Conservation (phyloP, 345 rosid genomes). For the Rhizophora mangle region DNA sequence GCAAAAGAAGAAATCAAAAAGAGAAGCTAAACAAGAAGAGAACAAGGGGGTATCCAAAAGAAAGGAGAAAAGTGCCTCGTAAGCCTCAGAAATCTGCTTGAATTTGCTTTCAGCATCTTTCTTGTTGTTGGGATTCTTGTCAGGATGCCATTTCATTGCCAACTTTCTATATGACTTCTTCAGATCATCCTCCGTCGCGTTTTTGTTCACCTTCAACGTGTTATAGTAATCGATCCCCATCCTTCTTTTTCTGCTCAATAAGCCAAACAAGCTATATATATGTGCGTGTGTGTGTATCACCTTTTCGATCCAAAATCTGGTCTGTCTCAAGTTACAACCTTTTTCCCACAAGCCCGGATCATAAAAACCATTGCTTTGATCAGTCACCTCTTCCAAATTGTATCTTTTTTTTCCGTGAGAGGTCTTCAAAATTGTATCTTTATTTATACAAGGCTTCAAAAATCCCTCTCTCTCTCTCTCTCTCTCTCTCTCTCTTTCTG, state of each 20-base stretch:
- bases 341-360: slow-evolving; percentile 10
- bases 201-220: slow-evolving; percentile 64
- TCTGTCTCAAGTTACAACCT: background rate
- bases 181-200: slow-evolving; percentile 85
- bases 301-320: background rate
- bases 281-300: background rate
- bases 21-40: background rate
- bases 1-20: background rate
- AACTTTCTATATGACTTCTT: slow-evolving; percentile 82
- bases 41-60: background rate
- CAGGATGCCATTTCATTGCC: slow-evolving; percentile 99
- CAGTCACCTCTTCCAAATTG: background rate
- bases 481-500: background rate
- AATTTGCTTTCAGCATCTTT: slow-evolving; percentile 91
- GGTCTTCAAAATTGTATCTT: background rate
- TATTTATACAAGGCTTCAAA: too few species aligned
- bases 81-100: slow-evolving; percentile 95
- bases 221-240: slow-evolving; percentile 92
- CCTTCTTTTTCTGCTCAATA: background rate
- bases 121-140: slow-evolving; percentile 77
- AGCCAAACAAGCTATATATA: background rate
- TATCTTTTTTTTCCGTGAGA: background rate
- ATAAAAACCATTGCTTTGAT: slow-evolving; percentile 1
- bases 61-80: slow-evolving; percentile 52
- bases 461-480: background rate